A percentile compares a stretch with the other conserved stretches of the same genome.
Conservation (phyloP, 2,329 filamentous ascomycete species). For the Botrytis squamosa region DNA sequence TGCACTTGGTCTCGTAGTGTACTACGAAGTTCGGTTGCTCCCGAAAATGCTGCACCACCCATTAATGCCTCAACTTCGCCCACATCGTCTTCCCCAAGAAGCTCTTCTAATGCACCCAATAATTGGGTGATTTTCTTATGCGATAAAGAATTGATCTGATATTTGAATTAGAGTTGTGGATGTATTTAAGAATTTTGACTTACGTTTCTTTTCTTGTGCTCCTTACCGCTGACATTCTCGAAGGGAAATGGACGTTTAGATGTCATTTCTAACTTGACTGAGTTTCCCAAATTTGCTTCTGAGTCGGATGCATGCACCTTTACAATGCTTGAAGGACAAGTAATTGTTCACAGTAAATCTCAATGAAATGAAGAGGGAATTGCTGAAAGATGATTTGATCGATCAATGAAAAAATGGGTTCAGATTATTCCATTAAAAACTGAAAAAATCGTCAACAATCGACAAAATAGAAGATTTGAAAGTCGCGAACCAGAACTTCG, state of each 20-base stretch:
- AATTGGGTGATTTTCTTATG: conserved; percentile 31
- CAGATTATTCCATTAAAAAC: neutral
- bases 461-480: neutral
- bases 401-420: neutral
- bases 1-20: conserved; percentile 23
- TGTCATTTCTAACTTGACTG: conserved; percentile 1
- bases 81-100: conserved; percentile 28
- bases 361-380: neutral
- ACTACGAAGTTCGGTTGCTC: conserved; percentile 30
- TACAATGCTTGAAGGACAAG: neutral
- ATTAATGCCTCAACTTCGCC: conserved; percentile 26
- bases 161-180: neutral
- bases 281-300: neutral
- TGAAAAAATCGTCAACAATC: neutral
- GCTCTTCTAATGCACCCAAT: conserved; percentile 33
- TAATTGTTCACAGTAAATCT: neutral
- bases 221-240: neutral
- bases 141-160: conserved; percentile 13
- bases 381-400: neutral
- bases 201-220: conserved; percentile 8
- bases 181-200: neutral
- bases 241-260: conserved; percentile 17
- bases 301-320: neutral
- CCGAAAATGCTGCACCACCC: conserved; percentile 27
- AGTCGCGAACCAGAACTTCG: neutral